Evolutionary conservation across 2,329 filamentous ascomycete species (phyloP).

Genomic region (Arthroderma uncinatum): DNA sequence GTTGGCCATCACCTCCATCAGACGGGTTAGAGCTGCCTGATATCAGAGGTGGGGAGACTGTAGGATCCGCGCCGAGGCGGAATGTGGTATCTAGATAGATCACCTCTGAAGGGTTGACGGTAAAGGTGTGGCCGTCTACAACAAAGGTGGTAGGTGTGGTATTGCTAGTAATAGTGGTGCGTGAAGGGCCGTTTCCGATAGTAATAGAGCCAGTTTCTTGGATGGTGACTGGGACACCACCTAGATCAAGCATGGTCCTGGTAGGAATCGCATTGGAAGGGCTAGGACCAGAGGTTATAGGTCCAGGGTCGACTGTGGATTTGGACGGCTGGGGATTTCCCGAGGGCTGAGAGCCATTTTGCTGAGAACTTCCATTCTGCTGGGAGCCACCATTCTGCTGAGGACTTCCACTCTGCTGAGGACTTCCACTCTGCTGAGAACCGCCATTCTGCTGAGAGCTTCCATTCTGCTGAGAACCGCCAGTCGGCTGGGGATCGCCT

Average conservation of each 20-base stretch:
- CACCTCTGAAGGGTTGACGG: slow-evolving; percentile 10
- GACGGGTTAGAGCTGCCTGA: neutral
- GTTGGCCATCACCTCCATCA: neutral
- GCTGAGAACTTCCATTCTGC: too few species aligned
- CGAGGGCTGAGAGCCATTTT: too few species aligned
- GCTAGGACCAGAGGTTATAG: neutral
- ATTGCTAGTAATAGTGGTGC: slow-evolving; percentile 6
- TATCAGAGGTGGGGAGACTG: neutral
- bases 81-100: slow-evolving; percentile 8
- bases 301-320: neutral
- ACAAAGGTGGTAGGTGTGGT: slow-evolving; percentile 7
- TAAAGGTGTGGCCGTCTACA: slow-evolving; percentile 6
- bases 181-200: slow-evolving; percentile 3
- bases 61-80: neutral
- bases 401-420: too few species aligned
- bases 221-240: slow-evolving; percentile 8
- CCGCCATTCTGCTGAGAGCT: too few species aligned
- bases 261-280: neutral
- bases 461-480: neutral
- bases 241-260: slow-evolving; percentile 6
- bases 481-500: neutral
- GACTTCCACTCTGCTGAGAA: too few species aligned
- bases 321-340: neutral
- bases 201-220: neutral
- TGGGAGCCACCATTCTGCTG: too few species aligned